Evolutionary conservation across 345 rosid species (phyloP).

Genomic region (Eutrema yunnanense): DNA sequence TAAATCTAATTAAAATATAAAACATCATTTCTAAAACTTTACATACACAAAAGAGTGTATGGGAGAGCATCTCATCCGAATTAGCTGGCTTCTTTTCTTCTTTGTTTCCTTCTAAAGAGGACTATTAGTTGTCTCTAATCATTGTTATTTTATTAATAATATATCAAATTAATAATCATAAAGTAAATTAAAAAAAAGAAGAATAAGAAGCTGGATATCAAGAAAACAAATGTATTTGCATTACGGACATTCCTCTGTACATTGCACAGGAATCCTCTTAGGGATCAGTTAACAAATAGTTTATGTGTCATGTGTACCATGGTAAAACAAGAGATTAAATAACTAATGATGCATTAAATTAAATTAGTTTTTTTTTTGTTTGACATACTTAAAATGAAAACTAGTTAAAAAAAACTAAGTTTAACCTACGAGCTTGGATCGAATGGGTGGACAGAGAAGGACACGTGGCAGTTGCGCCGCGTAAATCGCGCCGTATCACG

Average conservation of each 20-base stretch:
- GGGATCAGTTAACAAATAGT: slow-evolving; percentile 34
- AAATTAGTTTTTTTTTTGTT: background rate
- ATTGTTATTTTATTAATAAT: background rate
- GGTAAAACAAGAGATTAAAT: slow-evolving; percentile 21
- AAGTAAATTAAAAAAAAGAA: background rate
- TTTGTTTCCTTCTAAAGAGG: slow-evolving; percentile 15
- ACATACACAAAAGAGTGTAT: slow-evolving; percentile 10
- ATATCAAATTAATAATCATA: background rate
- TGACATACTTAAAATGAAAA: too few species aligned
- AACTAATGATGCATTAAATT: slow-evolving; percentile 13
- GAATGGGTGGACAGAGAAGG: background rate
- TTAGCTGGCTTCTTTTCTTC: slow-evolving; percentile 24
- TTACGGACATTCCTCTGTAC: slow-evolving; percentile 32
- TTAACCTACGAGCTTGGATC: background rate
- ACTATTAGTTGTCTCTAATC: slow-evolving; percentile 29
- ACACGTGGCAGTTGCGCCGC: slow-evolving; percentile 33
- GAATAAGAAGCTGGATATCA: slow-evolving; percentile 10
- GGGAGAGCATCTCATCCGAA: slow-evolving; percentile 24
- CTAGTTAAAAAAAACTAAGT: background rate
- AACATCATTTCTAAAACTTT: background rate
- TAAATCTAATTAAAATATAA: background rate
- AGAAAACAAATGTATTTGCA: slow-evolving; percentile 1
- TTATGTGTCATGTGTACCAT: slow-evolving; percentile 7
- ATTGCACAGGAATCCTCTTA: slow-evolving; percentile 26
- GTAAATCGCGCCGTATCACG: slow-evolving; percentile 28